Base-by-base conservation (phyloP, 495 filamentous ascomycete species). In the Apiosordaria backusii region DNA sequence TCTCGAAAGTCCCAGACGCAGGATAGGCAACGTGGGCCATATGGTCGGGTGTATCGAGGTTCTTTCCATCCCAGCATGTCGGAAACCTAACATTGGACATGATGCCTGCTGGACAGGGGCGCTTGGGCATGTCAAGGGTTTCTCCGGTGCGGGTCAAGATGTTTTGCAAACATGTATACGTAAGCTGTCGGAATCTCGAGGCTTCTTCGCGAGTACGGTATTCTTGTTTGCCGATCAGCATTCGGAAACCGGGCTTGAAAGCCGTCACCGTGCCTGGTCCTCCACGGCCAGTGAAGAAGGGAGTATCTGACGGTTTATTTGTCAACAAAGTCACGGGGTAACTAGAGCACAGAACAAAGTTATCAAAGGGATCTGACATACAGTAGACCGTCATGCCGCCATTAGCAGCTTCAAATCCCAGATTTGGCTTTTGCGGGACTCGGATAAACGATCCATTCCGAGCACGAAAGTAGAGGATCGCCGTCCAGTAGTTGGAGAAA, bases 171-270 rank as follows among this genome's bases (percentile, higher is more conserved):
- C 77, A 79, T 4, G 76, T 77, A 64, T 79, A 81, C 4, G 77
- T 81, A 19, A 80, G 68, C 57, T 80, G 77, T 7, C 76, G 74
- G 65, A 69, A 80, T 52, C 72, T 69, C 25, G 68, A 53, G 1
- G 78, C 76, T 50, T 81, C 62, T 4, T 75, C 70, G 4, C 72
- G 62, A 19, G 71, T 74, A 55, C 78, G 72, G 19, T 68, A 74
- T 59, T 67, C 74, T 0, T 88, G 80, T 70, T 89, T 79, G 50
- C 91, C 91, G 53, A 87, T 82, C 18, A 92, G 68, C 88, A 94
- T 92, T 65, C 89, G 90, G 73, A 91, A 89, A 23, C 86, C 88
- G 35, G 79, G 75, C 26, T 70, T 65, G 64, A 83, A 83, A 54
- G 79, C 81, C 0, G 80, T 83, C 57, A 80, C 77, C 16, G 70